Conservation (phyloP, 1,284 basidiomycete genomes). For the Ustilago xerochloae region DNA sequence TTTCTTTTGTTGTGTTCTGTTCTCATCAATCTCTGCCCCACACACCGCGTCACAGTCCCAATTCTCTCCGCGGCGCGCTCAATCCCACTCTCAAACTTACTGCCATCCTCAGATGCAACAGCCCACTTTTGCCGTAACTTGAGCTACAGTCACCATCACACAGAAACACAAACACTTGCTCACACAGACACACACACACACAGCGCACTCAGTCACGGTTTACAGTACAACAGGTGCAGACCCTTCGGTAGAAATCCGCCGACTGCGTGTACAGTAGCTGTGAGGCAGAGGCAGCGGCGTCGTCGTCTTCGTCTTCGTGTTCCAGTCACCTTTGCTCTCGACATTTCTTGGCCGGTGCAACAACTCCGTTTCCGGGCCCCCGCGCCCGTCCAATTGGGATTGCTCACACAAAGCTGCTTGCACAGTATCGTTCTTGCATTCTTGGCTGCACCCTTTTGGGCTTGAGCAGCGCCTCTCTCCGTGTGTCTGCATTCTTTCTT, state of each 20-base stretch:
- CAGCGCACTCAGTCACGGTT: too few species aligned
- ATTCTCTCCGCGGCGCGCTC: too few species aligned
- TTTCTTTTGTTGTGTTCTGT: neutral
- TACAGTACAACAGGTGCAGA: too few species aligned
- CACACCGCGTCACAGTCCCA: too few species aligned
- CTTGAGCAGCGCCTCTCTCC: neutral
- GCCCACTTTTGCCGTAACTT: too few species aligned
- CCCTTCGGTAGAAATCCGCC: constrained; percentile 1
- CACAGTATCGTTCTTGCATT: neutral
- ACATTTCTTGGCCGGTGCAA: constrained; percentile 2
- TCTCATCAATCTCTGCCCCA: neutral
- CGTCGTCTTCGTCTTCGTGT: neutral
- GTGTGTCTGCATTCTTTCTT: neutral
- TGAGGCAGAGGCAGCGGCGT: too few species aligned
- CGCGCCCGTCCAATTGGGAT: neutral
- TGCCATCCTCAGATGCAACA: neutral
- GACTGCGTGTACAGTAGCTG: neutral
- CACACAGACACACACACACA: too few species aligned
- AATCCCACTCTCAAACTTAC: neutral
- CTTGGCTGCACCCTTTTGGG: neutral
- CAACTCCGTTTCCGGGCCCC: constrained; percentile 2
- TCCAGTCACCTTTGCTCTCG: neutral
- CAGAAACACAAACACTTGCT: neutral
- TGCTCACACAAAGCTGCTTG: neutral
- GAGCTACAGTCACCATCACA: neutral